A percentile compares a stretch with the other conserved stretches of the same genome.
phyloP scores from a whole-genome alignment of 208 protist species.

The Zelonia costaricensis region DNA sequence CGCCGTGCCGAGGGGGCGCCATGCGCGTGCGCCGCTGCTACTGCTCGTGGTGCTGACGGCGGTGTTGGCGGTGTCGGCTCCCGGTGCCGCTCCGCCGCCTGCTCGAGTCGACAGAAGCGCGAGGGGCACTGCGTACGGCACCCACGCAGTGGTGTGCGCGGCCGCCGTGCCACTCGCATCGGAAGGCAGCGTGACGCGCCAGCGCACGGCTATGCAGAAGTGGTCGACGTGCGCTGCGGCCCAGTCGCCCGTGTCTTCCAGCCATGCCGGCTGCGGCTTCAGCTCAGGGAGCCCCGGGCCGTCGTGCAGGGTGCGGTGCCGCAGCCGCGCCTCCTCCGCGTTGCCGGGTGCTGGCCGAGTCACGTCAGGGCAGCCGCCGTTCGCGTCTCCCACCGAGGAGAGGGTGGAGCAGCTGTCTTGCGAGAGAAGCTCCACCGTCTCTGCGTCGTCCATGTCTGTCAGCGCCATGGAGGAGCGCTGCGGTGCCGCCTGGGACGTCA shows the following conservation, averaged over 20 bases:
- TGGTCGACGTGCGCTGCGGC: slow-evolving; percentile 3
- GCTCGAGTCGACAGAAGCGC: background rate
- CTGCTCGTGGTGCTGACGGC: background rate
- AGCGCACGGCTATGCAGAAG: slow-evolving; percentile 9
- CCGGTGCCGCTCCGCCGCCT: background rate
- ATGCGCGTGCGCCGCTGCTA: background rate
- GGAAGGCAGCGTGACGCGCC: background rate
- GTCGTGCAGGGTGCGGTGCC: slow-evolving; percentile 6
- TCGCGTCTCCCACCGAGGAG: background rate
- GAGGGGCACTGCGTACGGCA: slow-evolving; percentile 13
- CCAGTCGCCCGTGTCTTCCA: background rate
- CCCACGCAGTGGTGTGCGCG: slow-evolving; percentile 12
- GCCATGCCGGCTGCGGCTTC: background rate
- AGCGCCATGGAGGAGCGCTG: background rate
- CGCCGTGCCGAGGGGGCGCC: background rate
- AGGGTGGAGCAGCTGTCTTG: slow-evolving; percentile 31
- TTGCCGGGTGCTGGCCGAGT: background rate
- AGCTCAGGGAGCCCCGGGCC: slow-evolving; percentile 8
- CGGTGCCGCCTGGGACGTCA: background rate
- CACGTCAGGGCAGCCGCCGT: background rate
- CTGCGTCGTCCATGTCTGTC: slow-evolving; percentile 9
- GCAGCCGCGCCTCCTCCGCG: slow-evolving; percentile 6
- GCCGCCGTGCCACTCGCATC: background rate
- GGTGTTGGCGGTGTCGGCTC: slow-evolving; percentile 9
- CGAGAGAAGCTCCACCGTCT: slow-evolving; percentile 21